Evolutionary conservation across 169 alveolate genomes (phyloP).

Genomic region (Besnoitia besnoiti): DNA sequence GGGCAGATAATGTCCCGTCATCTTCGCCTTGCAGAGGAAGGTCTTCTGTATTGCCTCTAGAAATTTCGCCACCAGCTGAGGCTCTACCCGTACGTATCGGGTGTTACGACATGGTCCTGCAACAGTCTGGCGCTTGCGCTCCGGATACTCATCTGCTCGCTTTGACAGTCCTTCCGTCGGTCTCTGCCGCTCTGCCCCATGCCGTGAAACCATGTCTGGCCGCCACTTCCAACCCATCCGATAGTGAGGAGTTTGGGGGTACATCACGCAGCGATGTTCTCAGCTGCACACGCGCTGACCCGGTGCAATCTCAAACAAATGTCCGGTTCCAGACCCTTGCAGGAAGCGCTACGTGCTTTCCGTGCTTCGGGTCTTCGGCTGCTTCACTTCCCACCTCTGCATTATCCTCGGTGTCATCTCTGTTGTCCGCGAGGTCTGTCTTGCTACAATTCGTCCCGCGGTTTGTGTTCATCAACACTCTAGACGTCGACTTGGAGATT

Average conservation of each 20-base stretch:
- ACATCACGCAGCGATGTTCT: too few species aligned
- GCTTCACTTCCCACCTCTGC: background rate
- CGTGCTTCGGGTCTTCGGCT: background rate
- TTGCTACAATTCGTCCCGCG: constrained; percentile 14
- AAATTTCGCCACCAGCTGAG: background rate
- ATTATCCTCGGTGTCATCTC: background rate
- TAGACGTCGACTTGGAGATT: background rate
- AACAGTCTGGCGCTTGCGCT: background rate
- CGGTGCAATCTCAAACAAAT: too few species aligned
- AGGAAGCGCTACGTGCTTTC: background rate
- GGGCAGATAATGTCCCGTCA: too few species aligned
- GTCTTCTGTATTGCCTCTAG: background rate
- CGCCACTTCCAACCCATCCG: too few species aligned
- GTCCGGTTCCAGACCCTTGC: too few species aligned
- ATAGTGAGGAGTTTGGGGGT: too few species aligned
- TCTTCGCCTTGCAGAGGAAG: background rate
- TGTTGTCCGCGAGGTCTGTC: constrained; percentile 4
- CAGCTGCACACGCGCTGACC: too few species aligned
- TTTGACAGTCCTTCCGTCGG: background rate
- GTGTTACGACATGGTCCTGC: background rate
- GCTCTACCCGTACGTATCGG: background rate
- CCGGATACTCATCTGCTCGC: background rate
- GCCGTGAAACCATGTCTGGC: too few species aligned
- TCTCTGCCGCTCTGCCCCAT: too few species aligned
- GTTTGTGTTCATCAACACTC: constrained; percentile 4